Evolutionary conservation across 257 asterid genomes (phyloP).

Genomic region (Solanum pinnatisectum): DNA sequence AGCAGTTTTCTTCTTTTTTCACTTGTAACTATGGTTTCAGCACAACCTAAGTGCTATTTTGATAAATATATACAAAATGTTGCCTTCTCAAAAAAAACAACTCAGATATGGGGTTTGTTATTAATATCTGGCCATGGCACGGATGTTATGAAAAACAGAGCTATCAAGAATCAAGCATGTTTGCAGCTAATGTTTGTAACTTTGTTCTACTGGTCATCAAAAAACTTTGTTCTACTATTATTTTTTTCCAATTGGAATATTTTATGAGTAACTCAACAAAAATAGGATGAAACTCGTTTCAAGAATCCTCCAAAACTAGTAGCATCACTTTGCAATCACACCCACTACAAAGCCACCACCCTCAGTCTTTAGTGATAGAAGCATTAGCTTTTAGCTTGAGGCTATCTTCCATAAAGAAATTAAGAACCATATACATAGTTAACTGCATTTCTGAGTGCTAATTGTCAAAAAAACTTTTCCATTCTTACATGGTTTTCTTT

Average conservation of each 20-base stretch:
- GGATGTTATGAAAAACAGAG: neutral
- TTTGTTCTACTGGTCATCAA: neutral
- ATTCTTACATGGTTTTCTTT: neutral
- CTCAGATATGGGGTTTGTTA: neutral
- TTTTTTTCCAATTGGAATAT: neutral
- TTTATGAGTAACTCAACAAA: neutral
- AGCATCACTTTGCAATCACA: neutral
- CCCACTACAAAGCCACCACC: neutral
- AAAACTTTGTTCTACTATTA: neutral
- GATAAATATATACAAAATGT: neutral
- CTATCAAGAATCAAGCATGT: neutral
- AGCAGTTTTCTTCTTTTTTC: neutral
- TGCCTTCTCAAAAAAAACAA: neutral
- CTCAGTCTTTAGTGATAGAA: neutral
- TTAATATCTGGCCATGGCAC: neutral
- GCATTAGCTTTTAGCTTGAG: neutral
- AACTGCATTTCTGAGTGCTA: neutral
- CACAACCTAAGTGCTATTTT: neutral
- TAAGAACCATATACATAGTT: neutral
- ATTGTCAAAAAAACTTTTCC: neutral
- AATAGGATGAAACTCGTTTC: neutral
- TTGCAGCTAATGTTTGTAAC: neutral
- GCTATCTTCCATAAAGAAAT: neutral
- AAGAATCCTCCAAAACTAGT: neutral
- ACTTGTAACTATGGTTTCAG: neutral